Conservation (phyloP, 2,329 filamentous ascomycete species). For the Epichloe elymi region DNA sequence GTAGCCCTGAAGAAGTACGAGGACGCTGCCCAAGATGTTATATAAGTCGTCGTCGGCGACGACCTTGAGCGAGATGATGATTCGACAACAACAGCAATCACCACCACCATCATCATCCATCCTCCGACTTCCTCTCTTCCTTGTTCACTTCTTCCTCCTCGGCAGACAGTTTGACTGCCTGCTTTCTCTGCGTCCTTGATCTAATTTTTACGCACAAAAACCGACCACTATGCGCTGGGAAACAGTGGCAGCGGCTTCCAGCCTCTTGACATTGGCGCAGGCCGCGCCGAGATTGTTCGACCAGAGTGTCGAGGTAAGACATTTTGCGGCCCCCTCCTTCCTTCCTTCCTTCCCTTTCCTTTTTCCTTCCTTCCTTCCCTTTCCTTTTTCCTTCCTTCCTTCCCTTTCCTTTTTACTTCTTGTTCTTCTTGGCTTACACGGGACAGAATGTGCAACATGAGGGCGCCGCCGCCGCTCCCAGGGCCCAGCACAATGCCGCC, state of each 20-base stretch:
- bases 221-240: background rate
- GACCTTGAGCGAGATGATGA: background rate
- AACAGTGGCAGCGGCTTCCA: slow-evolving; percentile 3
- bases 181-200: no score
- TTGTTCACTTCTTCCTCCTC: background rate
- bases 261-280: slow-evolving; percentile 3
- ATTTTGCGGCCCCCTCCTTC: background rate
- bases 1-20: background rate
- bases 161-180: background rate
- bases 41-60: background rate
- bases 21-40: background rate
- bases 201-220: no score
- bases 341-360: no score
- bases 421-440: background rate
- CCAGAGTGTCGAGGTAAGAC: background rate
- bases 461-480: background rate
- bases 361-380: no score
- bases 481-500: no score
- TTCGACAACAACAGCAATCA: background rate
- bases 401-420: no score
- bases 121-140: background rate
- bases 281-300: slow-evolving; percentile 1
- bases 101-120: background rate
- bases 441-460: background rate
- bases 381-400: no score